A percentile compares a stretch with the other conserved stretches of the same genome.
phyloP scores from a whole-genome alignment of 306 rosid genomes.

The Vigna nakashimae region DNA sequence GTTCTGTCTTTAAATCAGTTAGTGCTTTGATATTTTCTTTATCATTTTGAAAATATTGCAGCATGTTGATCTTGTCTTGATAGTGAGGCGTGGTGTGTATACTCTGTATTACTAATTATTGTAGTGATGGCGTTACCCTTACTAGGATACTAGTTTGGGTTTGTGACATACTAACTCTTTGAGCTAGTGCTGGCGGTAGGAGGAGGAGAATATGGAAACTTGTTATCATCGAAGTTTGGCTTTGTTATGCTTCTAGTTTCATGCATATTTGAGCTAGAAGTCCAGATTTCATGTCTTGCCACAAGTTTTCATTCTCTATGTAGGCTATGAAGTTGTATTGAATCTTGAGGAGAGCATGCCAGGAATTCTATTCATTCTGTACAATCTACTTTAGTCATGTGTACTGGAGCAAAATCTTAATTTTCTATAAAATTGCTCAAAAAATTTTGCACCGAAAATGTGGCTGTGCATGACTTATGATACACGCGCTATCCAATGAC shows the following conservation, averaged over 20 bases:
- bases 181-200: constrained; percentile 48
- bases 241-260: constrained; percentile 39
- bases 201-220: constrained; percentile 42
- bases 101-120: constrained; percentile 52
- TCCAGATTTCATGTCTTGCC: constrained; percentile 48
- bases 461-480: constrained; percentile 44
- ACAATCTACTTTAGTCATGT: constrained; percentile 55
- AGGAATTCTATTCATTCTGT: constrained; percentile 69
- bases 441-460: constrained; percentile 54
- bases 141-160: constrained; percentile 46
- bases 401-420: constrained; percentile 50
- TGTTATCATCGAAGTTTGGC: constrained; percentile 35
- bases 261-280: constrained; percentile 45
- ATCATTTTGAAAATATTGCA: constrained; percentile 48
- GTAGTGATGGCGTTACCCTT: constrained; percentile 46
- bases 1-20: constrained; percentile 23
- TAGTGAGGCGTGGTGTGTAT: constrained; percentile 51
- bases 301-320: constrained; percentile 46
- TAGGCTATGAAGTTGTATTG: constrained; percentile 61
- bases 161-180: constrained; percentile 48
- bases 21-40: constrained; percentile 35
- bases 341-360: constrained; percentile 59
- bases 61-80: constrained; percentile 50
- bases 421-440: constrained; percentile 51
- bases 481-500: constrained; percentile 25